Evolutionary conservation across 1,139 yeast species (phyloP).

Genomic region (Kodamaea suecica): DNA sequence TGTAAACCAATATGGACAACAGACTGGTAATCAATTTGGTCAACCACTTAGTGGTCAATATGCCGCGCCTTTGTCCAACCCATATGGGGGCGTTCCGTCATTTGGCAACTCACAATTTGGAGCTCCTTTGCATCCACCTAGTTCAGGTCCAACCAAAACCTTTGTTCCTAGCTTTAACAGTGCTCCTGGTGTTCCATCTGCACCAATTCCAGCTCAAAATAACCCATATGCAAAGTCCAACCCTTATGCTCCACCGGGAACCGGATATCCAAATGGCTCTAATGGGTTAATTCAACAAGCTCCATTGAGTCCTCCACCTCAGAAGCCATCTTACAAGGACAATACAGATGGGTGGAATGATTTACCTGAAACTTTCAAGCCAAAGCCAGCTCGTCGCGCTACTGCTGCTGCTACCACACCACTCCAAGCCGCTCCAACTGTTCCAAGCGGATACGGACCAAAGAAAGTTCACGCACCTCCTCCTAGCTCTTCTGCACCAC

Average conservation of each 20-base stretch:
- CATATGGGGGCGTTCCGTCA: background rate
- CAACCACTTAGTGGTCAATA: slow-evolving; percentile 2
- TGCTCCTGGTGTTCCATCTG: slow-evolving; percentile 11
- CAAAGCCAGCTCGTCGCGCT: slow-evolving; percentile 47
- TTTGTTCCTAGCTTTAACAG: slow-evolving; percentile 13
- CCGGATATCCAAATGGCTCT: background rate
- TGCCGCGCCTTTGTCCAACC: slow-evolving; percentile 8
- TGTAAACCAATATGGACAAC: slow-evolving; percentile 1
- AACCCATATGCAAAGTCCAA: slow-evolving; percentile 27
- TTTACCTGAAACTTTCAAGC: slow-evolving; percentile 68
- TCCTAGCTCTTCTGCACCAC: slow-evolving; percentile 20
- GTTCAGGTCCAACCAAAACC: slow-evolving; percentile 8
- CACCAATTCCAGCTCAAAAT: slow-evolving; percentile 9
- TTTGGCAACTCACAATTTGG: slow-evolving; percentile 3
- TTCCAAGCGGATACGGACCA: slow-evolving; percentile 15
- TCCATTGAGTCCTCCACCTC: slow-evolving; percentile 24
- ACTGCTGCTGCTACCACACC: slow-evolving; percentile 44
- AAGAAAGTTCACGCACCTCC: slow-evolving; percentile 17
- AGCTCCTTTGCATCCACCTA: slow-evolving; percentile 11
- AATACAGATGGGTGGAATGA: slow-evolving; percentile 94
- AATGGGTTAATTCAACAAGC: background rate
- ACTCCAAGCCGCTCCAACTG: slow-evolving; percentile 11
- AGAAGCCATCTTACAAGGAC: slow-evolving; percentile 42
- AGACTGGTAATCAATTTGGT: slow-evolving; percentile 6
- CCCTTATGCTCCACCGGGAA: slow-evolving; percentile 27